A percentile compares a stretch with the other conserved stretches of the same genome.
Evolutionary conservation across 1,284 basidiomycete genomes (phyloP).

Genomic region (Phaffia rhodozyma): DNA sequence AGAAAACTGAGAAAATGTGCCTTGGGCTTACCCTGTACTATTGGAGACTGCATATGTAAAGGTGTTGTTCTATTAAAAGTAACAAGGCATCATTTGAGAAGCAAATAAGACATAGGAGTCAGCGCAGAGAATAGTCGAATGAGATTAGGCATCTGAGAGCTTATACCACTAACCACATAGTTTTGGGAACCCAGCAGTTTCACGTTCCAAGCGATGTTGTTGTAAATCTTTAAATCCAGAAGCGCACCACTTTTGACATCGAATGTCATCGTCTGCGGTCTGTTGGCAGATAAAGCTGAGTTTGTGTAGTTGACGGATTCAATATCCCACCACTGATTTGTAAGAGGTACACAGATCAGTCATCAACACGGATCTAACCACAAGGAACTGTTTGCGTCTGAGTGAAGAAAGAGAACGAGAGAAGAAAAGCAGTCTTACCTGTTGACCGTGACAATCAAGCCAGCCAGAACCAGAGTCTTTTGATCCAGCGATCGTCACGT

Average conservation of each 20-base stretch:
- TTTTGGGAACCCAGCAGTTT: conserved; percentile 1
- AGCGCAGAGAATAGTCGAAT: background rate
- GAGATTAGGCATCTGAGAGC: too few relatives aligned
- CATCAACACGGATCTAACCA: too few relatives aligned
- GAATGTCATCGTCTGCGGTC: background rate
- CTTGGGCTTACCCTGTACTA: background rate
- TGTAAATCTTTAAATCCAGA: conserved; percentile 9
- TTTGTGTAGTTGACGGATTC: conserved; percentile 1
- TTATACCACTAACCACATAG: background rate
- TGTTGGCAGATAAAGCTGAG: background rate
- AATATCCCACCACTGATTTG: background rate
- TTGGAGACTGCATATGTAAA: background rate
- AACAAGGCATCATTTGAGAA: background rate
- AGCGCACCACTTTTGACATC: conserved; percentile 4
- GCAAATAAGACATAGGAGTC: background rate
- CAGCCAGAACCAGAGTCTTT: background rate
- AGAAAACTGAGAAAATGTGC: background rate
- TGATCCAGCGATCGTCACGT: background rate
- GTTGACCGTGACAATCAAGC: conserved; percentile 1
- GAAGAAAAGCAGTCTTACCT: background rate
- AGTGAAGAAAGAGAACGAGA: too few relatives aligned
- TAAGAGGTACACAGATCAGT: too few relatives aligned
- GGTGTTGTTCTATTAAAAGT: background rate
- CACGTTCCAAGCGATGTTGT: conserved; percentile 5
- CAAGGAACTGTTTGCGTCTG: too few relatives aligned